Evolutionary conservation across 352 stramenopile genomes (phyloP).

Genomic region (Phytophthora litchii): DNA sequence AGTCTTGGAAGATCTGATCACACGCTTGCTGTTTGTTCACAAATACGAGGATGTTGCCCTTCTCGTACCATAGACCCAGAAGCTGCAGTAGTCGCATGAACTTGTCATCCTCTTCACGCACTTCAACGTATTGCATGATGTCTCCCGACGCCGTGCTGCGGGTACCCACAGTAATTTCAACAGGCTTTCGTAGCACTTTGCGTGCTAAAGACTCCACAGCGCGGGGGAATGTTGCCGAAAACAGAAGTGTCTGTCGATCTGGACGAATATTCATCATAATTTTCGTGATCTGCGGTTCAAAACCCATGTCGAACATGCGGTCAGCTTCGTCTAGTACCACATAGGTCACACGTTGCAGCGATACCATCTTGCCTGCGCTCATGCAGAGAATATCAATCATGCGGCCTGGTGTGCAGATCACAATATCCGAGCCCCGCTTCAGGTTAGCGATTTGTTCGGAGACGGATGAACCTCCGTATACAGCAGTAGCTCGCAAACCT

Average conservation of each 20-base stretch:
- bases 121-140: constrained; percentile 98
- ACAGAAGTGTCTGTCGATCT: constrained; percentile 95
- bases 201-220: constrained; percentile 90
- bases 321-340: constrained; percentile 99
- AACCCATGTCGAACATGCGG: constrained; percentile 99
- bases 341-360: constrained; percentile 96
- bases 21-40: constrained; percentile 98
- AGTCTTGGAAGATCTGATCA: constrained; percentile 97
- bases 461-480: constrained; percentile 95
- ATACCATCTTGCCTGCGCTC: constrained; percentile 97
- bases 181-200: constrained; percentile 92
- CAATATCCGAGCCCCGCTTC: constrained; percentile 97
- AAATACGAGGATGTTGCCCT: constrained; percentile 98
- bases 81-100: constrained; percentile 98
- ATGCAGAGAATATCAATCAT: constrained; percentile 99
- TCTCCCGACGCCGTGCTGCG: constrained; percentile 95
- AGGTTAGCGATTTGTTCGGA: constrained; percentile 99
- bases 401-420: constrained; percentile 98
- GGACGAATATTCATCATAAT: constrained; percentile 94
- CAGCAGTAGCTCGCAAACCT: constrained; percentile 92
- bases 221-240: constrained; percentile 98
- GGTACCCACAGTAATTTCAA: constrained; percentile 97
- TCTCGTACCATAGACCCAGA: constrained; percentile 96
- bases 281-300: constrained; percentile 99
- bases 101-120: constrained; percentile 99